phyloP scores from a whole-genome alignment of 306 rosid species.

The Abrus precatorius region DNA sequence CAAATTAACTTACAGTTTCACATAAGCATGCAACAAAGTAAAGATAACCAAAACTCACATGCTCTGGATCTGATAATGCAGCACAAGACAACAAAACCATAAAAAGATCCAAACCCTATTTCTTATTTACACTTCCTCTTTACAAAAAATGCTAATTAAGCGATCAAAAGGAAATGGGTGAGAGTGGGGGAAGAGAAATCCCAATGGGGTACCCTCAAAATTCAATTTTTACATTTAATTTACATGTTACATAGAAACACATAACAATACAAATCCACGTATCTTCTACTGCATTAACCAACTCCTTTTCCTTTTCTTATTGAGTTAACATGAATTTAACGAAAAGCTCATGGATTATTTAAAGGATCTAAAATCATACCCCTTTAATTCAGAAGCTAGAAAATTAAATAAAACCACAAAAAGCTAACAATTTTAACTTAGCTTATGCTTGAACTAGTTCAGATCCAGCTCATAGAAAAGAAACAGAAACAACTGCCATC shows the following conservation, averaged over 20 bases:
- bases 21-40: constrained; percentile 24
- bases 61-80: constrained; percentile 50
- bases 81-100: constrained; percentile 2
- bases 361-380: constrained; percentile 35
- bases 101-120: constrained; percentile 11
- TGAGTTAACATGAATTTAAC: not conserved
- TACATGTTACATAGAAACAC: not conserved
- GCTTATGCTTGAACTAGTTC: constrained; percentile 35
- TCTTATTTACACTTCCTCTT: not conserved
- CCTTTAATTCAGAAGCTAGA: constrained; percentile 1
- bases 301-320: not conserved
- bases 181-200: not conserved
- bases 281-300: not conserved
- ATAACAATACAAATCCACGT: constrained; percentile 15
- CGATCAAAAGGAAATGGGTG: not conserved
- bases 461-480: constrained; percentile 55
- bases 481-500: not conserved
- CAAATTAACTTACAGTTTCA: not conserved
- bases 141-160: constrained; percentile 5
- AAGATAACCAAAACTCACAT: constrained; percentile 5
- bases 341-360: not conserved
- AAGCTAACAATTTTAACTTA: constrained; percentile 37
- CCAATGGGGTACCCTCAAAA: not conserved
- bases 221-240: not conserved
- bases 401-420: constrained; percentile 28